A percentile compares a stretch with the other conserved stretches of the same genome.
These are phyloP conservation scores for Aspergillus sparsus DNA, from an alignment of 495 filamentous ascomycete genomes.

Conservation along the genomic window DNA sequence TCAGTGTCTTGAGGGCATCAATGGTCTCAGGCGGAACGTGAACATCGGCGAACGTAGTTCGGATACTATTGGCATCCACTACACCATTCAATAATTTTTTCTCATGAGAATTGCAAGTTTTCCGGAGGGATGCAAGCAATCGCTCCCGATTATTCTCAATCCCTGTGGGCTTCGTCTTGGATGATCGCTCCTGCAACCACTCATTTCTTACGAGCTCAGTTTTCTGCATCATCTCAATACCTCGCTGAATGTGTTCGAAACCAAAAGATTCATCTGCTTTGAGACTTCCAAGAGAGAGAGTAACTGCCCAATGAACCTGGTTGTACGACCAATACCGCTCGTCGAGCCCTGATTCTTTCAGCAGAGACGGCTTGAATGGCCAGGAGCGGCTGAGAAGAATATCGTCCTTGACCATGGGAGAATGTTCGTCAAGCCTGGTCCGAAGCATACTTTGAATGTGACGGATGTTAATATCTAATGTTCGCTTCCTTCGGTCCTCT, in stretches of 20 bases:
- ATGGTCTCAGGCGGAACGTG: conserved; percentile 80
- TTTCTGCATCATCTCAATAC: conserved; percentile 41
- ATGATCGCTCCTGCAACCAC: conserved; percentile 40
- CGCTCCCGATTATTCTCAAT: conserved; percentile 38
- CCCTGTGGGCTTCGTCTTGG: conserved; percentile 31
- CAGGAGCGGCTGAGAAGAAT: conserved; percentile 38
- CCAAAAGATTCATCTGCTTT: conserved; percentile 39
- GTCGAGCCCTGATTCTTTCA: conserved; percentile 48
- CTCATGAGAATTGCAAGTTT: conserved; percentile 70
- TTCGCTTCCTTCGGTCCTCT: conserved; percentile 51
- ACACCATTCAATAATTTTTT: conserved; percentile 81
- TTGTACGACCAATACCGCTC: conserved; percentile 60
- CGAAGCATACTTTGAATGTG: conserved; percentile 69
- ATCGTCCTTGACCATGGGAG: conserved; percentile 36
- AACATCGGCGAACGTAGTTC: conserved; percentile 82
- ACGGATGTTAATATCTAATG: conserved; percentile 64
- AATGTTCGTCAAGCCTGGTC: conserved; percentile 40
- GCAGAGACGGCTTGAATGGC: conserved; percentile 35
- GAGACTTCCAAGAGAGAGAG: conserved; percentile 59
- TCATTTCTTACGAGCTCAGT: conserved; percentile 38
- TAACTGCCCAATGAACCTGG: conserved; percentile 62
- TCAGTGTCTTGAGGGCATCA: conserved; percentile 85
- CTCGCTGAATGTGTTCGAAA: conserved; percentile 42
- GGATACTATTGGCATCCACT: conserved; percentile 75
- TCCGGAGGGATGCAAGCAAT: conserved; percentile 44